These are phyloP conservation scores for Aspergillus brasiliensis DNA, from an alignment of 2,329 filamentous ascomycete genomes.

Conservation along the genomic window DNA sequence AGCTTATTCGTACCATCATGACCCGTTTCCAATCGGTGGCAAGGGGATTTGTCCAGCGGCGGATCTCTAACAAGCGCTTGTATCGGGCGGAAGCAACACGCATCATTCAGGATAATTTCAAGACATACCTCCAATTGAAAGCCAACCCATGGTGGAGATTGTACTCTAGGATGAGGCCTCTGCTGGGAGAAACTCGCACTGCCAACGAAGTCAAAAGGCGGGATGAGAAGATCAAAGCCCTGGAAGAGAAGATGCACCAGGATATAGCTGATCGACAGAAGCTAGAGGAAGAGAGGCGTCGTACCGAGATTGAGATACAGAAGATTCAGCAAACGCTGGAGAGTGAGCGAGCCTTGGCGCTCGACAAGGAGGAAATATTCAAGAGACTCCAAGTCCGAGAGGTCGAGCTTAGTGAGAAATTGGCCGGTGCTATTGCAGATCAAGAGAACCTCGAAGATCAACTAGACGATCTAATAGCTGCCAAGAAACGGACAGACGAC, in stretches of 20 bases:
- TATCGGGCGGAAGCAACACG: constrained; percentile 93
- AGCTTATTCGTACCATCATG: constrained; percentile 92
- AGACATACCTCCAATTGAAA: constrained; percentile 85
- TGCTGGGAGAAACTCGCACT: constrained; percentile 88
- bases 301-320: constrained; percentile 82
- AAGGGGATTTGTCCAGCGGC: constrained; percentile 83
- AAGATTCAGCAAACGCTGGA: constrained; percentile 92
- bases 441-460: constrained; percentile 94
- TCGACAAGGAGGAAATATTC: constrained; percentile 99
- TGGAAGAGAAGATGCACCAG: constrained; percentile 79
- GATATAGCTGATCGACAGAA: constrained; percentile 74
- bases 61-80: constrained; percentile 86
- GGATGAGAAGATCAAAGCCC: constrained; percentile 86
- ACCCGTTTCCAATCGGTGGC: constrained; percentile 89
- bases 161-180: constrained; percentile 89
- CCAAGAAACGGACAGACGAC: constrained; percentile 85
- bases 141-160: constrained; percentile 97
- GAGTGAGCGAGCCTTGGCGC: constrained; percentile 88
- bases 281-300: constrained; percentile 87
- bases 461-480: constrained; percentile 81
- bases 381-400: constrained; percentile 93
- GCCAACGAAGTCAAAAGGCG: constrained; percentile 92
- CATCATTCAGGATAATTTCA: constrained; percentile 93
- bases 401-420: constrained; percentile 86
- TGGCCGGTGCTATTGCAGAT: constrained; percentile 87